Evolutionary conservation across 1,139 yeast species (phyloP).

Genomic region (Komagataea norvegica): DNA sequence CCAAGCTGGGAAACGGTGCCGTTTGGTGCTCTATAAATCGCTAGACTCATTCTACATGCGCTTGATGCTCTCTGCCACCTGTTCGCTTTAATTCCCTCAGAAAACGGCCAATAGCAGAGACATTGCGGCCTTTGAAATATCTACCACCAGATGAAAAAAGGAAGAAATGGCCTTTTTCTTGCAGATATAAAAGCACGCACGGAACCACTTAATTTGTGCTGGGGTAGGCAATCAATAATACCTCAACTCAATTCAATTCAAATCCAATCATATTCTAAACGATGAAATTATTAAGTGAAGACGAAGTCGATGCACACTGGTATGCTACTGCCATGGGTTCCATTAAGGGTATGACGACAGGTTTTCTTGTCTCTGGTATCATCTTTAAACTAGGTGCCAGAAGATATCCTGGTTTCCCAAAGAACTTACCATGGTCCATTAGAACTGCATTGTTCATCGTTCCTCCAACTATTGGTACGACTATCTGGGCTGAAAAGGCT

Average conservation of each 20-base stretch:
- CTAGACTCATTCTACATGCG: too few species aligned
- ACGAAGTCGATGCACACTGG: conserved; percentile 62
- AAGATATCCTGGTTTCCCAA: conserved; percentile 39
- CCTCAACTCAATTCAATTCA: neutral
- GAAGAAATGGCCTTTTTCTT: too few species aligned
- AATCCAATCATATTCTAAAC: conserved; percentile 6
- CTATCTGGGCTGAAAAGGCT: conserved; percentile 56
- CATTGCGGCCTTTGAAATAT: too few species aligned
- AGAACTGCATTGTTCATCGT: conserved; percentile 53
- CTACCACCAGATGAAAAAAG: too few species aligned
- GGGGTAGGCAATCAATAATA: neutral
- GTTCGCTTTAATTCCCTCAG: too few species aligned
- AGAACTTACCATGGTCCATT: conserved; percentile 44
- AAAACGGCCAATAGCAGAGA: too few species aligned
- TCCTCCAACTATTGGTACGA: conserved; percentile 54
- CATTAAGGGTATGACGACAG: conserved; percentile 53
- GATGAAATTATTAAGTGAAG: conserved; percentile 66
- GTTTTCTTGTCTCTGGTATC: conserved; percentile 49
- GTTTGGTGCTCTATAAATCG: too few species aligned
- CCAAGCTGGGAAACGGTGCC: too few species aligned
- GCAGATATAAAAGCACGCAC: too few species aligned
- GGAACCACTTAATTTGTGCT: too few species aligned
- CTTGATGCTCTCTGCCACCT: too few species aligned
- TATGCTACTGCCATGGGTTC: conserved; percentile 57
- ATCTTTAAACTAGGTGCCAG: conserved; percentile 40